Evolutionary conservation across 2,329 filamentous ascomycete genomes (phyloP), one percentile per base, ranked within the genome.

Genomic region (Podosphaera xanthii): DNA sequence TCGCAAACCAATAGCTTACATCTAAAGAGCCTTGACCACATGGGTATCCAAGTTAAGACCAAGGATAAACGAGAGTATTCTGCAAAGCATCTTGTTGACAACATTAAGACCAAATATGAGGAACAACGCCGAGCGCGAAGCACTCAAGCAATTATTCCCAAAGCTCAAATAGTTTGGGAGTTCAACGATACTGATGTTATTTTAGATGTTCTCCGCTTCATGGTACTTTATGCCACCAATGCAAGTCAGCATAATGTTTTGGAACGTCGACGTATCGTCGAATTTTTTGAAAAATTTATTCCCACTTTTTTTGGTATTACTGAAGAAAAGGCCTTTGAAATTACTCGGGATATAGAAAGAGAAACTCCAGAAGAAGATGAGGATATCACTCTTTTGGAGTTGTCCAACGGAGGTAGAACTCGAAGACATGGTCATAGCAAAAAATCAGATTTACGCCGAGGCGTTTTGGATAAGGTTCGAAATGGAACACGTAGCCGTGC

Each of bases 21-120:
- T 72, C 87, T 94, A 73, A 94, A 89, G 74, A 95, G 89, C 70
- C 80, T 98, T 58, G 92, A 98, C 68, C 92, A 98, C 68, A 94
- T 97, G 78, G 89, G 89, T 30, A 89, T 94, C 61, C 83, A 88
- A 58, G 86, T 88, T 67, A 94, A 92, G 73, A 81, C 83, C 63
- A 83, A 79, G 44, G 92, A 98, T 72, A 97, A 97, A 78, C 85
- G 89, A 65, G 84, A 87, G 64, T 86, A 96, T 61, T 86, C 91
- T 57, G 83, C 85, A 2, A 97, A 97, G 72, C 86, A 91, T 60
- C 80, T 98, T 9, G 84, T 92, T 40, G 86, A 89, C 65, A 84
- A 92, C 61, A 90, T 97, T 68, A 89, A 92, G 71, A 89, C 87
- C 57, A 94, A 89, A 70, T 86, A 91, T 65, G 90, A 97, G 69